A percentile compares a stretch with the other conserved stretches of the same genome.
Evolutionary conservation across 306 rosid genomes (phyloP).

Genomic region (Vigna radiata): DNA sequence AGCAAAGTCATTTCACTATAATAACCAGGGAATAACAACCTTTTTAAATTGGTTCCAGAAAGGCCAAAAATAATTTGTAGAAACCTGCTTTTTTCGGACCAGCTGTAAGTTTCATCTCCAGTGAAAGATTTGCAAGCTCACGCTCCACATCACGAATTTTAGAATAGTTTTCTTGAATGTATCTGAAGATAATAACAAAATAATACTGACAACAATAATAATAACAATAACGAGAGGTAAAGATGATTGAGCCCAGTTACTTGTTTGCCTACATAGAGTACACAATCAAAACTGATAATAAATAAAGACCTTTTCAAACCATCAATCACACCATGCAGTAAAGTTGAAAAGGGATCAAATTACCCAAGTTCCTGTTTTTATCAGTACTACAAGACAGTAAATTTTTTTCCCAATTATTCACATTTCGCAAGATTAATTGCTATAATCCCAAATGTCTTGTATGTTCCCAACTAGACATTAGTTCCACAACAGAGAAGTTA

Average conservation of each 20-base stretch:
- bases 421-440: conserved; percentile 17
- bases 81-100: conserved; percentile 98
- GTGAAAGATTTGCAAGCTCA: conserved; percentile 72
- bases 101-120: conserved; percentile 94
- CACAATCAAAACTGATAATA: conserved; percentile 1
- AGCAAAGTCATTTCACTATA: conserved; percentile 46
- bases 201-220: background rate
- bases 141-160: conserved; percentile 95
- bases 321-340: conserved; percentile 17
- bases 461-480: conserved; percentile 8
- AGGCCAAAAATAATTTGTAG: conserved; percentile 41
- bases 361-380: conserved; percentile 23
- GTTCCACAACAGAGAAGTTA: conserved; percentile 19
- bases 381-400: conserved; percentile 30
- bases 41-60: conserved; percentile 6
- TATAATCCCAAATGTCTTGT: conserved; percentile 19
- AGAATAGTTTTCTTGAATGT: conserved; percentile 87
- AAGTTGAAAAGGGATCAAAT: conserved; percentile 19
- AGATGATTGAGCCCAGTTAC: conserved; percentile 9
- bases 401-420: conserved; percentile 32
- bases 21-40: conserved; percentile 33
- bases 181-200: conserved; percentile 52
- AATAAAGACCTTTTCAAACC: conserved; percentile 11
- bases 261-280: conserved; percentile 20
- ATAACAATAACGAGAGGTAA: background rate